Conservation (phyloP, 1,139 yeast genomes). For the Yamadazyma pseudoaaseri region DNA sequence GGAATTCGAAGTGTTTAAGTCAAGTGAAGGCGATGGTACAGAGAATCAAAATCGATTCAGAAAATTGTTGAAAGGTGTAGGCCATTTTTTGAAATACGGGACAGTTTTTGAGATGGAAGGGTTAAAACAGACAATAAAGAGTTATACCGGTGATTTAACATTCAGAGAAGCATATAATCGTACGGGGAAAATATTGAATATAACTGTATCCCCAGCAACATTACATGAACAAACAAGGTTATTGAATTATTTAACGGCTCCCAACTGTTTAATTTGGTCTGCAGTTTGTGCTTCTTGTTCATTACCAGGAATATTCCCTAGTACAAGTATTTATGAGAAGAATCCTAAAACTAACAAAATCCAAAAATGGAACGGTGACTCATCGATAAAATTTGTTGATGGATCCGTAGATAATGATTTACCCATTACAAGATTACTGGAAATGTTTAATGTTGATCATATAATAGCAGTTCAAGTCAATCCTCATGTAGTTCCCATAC, state of each 20-base stretch:
- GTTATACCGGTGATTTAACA: constrained; percentile 85
- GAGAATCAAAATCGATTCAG: constrained; percentile 45
- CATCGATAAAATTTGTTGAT: constrained; percentile 82
- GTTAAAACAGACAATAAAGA: constrained; percentile 69
- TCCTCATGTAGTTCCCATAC: constrained; percentile 90
- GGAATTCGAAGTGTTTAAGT: constrained; percentile 65
- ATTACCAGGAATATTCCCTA: constrained; percentile 86
- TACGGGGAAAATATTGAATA: constrained; percentile 56
- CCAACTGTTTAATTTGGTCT: constrained; percentile 60
- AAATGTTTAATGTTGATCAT: constrained; percentile 95
- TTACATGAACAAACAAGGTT: constrained; percentile 58
- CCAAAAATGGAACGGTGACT: constrained; percentile 78
- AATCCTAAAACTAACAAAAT: constrained; percentile 66
- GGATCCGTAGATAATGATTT: constrained; percentile 95
- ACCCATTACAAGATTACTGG: constrained; percentile 86
- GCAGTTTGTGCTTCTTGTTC: constrained; percentile 98
- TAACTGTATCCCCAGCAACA: constrained; percentile 57
- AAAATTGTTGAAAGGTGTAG: constrained; percentile 28
- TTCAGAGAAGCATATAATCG: constrained; percentile 60
- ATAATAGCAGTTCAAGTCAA: constrained; percentile 96
- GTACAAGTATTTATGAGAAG: constrained; percentile 82
- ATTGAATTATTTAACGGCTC: constrained; percentile 49
- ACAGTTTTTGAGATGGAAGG: constrained; percentile 84
- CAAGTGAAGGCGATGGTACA: constrained; percentile 11
- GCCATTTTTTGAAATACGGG: constrained; percentile 72